phyloP scores from a whole-genome alignment of 2,329 filamentous ascomycete species.

The Conoideocrella luteorostrata region DNA sequence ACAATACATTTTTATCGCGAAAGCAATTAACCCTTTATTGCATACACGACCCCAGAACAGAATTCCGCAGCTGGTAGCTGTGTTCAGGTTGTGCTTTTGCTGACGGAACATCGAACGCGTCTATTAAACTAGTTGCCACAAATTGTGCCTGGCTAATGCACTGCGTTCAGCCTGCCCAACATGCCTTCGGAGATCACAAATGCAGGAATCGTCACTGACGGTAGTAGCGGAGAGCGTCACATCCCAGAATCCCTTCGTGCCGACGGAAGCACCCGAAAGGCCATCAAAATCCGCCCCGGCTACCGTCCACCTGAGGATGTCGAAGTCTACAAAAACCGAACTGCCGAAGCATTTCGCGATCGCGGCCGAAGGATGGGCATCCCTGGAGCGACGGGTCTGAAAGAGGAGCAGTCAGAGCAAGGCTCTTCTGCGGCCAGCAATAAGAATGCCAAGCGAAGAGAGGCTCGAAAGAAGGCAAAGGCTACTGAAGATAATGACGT shows the following conservation, averaged over 20 bases:
- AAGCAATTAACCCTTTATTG: too few relatives aligned
- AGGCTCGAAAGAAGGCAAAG: conserved; percentile 50
- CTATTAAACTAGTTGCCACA: too few relatives aligned
- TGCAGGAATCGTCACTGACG: conserved; percentile 72
- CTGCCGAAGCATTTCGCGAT: conserved; percentile 77
- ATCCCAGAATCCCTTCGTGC: conserved; percentile 83
- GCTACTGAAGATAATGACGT: conserved; percentile 53
- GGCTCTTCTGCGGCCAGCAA: conserved; percentile 51
- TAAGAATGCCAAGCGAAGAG: conserved; percentile 78
- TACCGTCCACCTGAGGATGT: conserved; percentile 94
- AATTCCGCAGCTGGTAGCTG: too few relatives aligned
- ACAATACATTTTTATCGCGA: not conserved
- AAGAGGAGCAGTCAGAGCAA: conserved; percentile 42
- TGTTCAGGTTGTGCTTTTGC: too few relatives aligned
- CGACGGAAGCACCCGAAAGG: conserved; percentile 86
- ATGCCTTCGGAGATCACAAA: conserved; percentile 49
- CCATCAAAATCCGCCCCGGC: conserved; percentile 88
- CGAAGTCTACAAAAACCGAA: conserved; percentile 90
- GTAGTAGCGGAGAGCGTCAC: conserved; percentile 69
- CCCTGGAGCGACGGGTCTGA: conserved; percentile 62
- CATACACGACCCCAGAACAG: too few relatives aligned
- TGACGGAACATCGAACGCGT: too few relatives aligned
- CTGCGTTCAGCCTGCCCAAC: conserved; percentile 9
- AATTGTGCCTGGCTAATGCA: not conserved
- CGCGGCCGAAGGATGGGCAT: conserved; percentile 57